Base-by-base conservation (phyloP, 2,329 filamentous ascomycete genomes). In the Dactylonectria macrodidyma region DNA sequence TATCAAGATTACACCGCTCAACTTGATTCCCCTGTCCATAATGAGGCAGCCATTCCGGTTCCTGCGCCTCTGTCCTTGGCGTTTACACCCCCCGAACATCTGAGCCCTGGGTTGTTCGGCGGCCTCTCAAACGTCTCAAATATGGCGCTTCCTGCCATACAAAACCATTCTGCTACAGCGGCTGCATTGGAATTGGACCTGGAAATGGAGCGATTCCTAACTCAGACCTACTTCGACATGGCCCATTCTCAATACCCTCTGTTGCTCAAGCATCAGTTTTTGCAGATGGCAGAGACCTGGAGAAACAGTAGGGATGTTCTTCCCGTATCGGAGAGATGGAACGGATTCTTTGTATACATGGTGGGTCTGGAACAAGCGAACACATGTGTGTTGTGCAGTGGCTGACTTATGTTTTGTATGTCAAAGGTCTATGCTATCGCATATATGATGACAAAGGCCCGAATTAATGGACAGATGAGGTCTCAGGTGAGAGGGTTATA, bases 171-270 rank as follows among this genome's bases (percentile, higher is more conserved):
- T 34, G 19, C 44, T 4, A n/a, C 38, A 19, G 16, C n/a, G 5
- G 38, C 16, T 5, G 24, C 19, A 11, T 47, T 47, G 38, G 22
- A 34, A 22, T 46, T 58, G 26, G 38, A 58, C 22, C 11, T 34
- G 22, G 55, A 65, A 34, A 48, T 44, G 24, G 62, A 65, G 46
- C 55, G 36, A 22, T 65, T 65, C n/a, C 56, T 65, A 9, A 54
- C 52, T 24, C 55, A 65, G 47, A 65, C 63, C 4, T 66, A 66
- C 33, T 61, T 60, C 22, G 50, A 61, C n/a, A 60, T 60, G 56
- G 63, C 63, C 10, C 63, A 66, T 60, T 60, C 48, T 22, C 63
- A 66, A 33, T 66, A 66, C 22, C 63, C 63, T 19, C 34, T 66
- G 9, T 46, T 66, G 2, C 57, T 61, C 12, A 61, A 61, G 16